Evolutionary conservation across 169 alveolate species (phyloP).

Genomic region (Perkinsus marinus): DNA sequence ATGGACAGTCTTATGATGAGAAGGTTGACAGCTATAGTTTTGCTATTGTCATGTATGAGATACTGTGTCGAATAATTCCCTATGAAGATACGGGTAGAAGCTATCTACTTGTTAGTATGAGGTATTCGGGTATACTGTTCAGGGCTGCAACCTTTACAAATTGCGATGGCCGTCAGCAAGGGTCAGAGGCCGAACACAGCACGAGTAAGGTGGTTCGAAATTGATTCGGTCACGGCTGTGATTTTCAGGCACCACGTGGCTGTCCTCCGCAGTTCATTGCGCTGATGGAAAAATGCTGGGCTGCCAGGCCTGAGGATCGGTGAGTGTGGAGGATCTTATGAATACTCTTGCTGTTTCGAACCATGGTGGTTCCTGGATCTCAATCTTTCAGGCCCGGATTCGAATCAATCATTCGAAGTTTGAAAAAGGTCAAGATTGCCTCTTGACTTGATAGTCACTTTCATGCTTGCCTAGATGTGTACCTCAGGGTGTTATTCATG

Average conservation of each 20-base stretch:
- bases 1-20: constrained; percentile 40
- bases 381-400: not conserved
- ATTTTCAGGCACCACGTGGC: not conserved
- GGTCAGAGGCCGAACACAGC: not conserved
- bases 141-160: not conserved
- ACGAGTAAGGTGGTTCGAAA: not conserved
- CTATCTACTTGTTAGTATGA: not conserved
- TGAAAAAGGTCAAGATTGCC: not conserved
- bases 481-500: not conserved
- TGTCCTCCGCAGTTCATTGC: not conserved
- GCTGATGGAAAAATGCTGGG: not conserved
- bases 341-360: no score
- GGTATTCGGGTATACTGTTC: not conserved
- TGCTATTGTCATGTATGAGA: constrained; percentile 63
- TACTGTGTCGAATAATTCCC: constrained; percentile 60
- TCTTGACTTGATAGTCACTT: not conserved
- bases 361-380: no score
- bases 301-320: not conserved
- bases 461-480: not conserved
- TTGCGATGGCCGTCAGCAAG: not conserved
- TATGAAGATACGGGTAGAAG: constrained; percentile 17
- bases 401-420: not conserved
- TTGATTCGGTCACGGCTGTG: not conserved
- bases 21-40: constrained; percentile 68
- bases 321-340: not conserved